Conservation (phyloP, 1,284 basidiomycete species). For the Ustilago xerochloae region DNA sequence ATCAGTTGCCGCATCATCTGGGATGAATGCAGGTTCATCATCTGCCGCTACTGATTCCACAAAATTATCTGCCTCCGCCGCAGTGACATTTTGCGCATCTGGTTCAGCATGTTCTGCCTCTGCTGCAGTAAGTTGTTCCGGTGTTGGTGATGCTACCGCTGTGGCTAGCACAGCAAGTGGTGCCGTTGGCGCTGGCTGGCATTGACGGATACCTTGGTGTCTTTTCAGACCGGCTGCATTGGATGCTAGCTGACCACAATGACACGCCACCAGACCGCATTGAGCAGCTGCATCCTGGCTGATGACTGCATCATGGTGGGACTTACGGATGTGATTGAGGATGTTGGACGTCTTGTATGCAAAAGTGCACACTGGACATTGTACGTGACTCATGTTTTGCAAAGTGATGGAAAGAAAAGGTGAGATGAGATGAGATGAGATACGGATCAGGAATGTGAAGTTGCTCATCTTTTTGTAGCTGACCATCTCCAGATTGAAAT, state of each 20-base stretch:
- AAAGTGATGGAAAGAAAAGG: no score
- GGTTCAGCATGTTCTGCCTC: no score
- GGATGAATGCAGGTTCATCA: not conserved
- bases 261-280: slow-evolving; percentile 18
- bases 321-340: not conserved
- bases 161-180: not conserved
- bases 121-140: no score
- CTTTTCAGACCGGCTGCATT: slow-evolving; percentile 8
- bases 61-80: no score
- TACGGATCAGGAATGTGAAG: no score
- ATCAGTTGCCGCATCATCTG: no score
- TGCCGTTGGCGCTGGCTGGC: not conserved
- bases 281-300: slow-evolving; percentile 8
- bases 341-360: not conserved
- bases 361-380: not conserved
- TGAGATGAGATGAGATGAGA: no score
- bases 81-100: no score
- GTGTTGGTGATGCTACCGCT: no score
- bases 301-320: not conserved
- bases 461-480: no score
- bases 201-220: slow-evolving; percentile 17
- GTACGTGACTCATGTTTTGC: not conserved
- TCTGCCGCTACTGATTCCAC: not conserved
- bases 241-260: slow-evolving; percentile 16
- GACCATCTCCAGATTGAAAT: no score